Evolutionary conservation across 495 filamentous ascomycete species (phyloP).

Genomic region (Venustampulla echinocandica): DNA sequence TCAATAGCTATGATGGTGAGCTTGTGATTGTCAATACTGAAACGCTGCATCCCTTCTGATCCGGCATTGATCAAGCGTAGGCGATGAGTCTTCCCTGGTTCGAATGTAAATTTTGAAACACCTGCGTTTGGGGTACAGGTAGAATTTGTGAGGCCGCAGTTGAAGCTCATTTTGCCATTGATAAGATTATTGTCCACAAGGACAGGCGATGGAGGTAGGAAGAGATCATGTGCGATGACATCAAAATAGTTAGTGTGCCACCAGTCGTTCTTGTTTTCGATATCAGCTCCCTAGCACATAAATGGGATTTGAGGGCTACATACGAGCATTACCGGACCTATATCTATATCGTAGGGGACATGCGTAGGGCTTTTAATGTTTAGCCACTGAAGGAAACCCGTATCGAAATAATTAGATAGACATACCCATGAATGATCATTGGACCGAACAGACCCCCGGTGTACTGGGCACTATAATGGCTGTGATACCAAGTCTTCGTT

Average conservation of each 20-base stretch:
- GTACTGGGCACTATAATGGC: conserved; percentile 49
- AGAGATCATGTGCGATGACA: conserved; percentile 22
- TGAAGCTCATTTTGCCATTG: conserved; percentile 45
- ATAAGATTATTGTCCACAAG: conserved; percentile 47
- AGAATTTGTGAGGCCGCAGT: conserved; percentile 33
- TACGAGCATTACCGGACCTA: conserved; percentile 38
- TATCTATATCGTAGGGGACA: conserved; percentile 36
- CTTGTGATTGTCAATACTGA: conserved; percentile 43
- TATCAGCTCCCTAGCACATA: conserved; percentile 31
- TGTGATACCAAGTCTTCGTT: conserved; percentile 61
- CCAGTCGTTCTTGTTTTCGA: conserved; percentile 32
- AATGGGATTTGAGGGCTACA: conserved; percentile 44
- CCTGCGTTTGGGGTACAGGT: conserved; percentile 37
- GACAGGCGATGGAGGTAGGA: too few relatives aligned
- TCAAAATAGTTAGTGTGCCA: conserved; percentile 3
- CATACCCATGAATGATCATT: conserved; percentile 39
- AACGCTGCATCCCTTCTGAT: conserved; percentile 40
- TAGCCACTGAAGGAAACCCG: too few relatives aligned
- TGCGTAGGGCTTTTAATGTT: too few relatives aligned
- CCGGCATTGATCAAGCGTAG: conserved; percentile 45
- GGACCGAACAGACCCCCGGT: conserved; percentile 39
- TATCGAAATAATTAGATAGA: too few relatives aligned
- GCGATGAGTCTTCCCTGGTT: conserved; percentile 38
- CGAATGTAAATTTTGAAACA: conserved; percentile 40
- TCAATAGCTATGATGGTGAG: conserved; percentile 43